A percentile compares a stretch with the other conserved stretches of the same genome.
Conservation (phyloP, 192 early-diverging fungal species). For the Entomortierella beljakovae region DNA sequence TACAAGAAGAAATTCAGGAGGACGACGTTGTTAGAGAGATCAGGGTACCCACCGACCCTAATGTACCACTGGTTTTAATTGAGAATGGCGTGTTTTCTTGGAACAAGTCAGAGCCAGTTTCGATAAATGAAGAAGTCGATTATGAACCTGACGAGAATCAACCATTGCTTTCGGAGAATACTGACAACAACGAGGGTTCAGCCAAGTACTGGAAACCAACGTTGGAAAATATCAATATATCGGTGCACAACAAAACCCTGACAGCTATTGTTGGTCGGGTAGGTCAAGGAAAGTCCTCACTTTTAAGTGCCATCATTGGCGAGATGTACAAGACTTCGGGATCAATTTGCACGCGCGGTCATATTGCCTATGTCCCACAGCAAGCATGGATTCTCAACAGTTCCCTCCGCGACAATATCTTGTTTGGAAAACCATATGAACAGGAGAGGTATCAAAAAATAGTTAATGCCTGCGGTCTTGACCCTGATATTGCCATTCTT, state of each 20-base stretch:
- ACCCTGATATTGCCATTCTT: slow-evolving; percentile 74
- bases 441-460: slow-evolving; percentile 69
- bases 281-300: slow-evolving; percentile 74
- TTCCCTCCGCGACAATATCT: slow-evolving; percentile 90
- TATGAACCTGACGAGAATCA: not conserved
- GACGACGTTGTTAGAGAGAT: not conserved
- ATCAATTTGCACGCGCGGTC: slow-evolving; percentile 65
- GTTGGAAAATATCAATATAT: slow-evolving; percentile 25
- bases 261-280: slow-evolving; percentile 65
- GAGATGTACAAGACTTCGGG: slow-evolving; percentile 85
- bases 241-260: slow-evolving; percentile 62
- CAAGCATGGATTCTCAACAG: slow-evolving; percentile 96
- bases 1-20: slow-evolving; percentile 35
- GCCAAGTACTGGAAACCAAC: slow-evolving; percentile 8
- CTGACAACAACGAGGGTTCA: not conserved
- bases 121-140: not conserved
- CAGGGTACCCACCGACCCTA: not conserved
- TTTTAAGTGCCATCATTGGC: slow-evolving; percentile 71
- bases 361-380: slow-evolving; percentile 82
- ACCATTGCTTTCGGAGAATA: slow-evolving; percentile 3
- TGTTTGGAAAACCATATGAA: slow-evolving; percentile 81
- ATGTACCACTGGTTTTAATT: slow-evolving; percentile 6
- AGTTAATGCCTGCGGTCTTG: slow-evolving; percentile 74
- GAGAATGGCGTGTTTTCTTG: slow-evolving; percentile 14
- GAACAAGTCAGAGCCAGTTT: not conserved